These are phyloP conservation scores for Dactylellina sp. DNA, from an alignment of 2,329 filamentous ascomycete genomes.

Conservation along the genomic window DNA sequence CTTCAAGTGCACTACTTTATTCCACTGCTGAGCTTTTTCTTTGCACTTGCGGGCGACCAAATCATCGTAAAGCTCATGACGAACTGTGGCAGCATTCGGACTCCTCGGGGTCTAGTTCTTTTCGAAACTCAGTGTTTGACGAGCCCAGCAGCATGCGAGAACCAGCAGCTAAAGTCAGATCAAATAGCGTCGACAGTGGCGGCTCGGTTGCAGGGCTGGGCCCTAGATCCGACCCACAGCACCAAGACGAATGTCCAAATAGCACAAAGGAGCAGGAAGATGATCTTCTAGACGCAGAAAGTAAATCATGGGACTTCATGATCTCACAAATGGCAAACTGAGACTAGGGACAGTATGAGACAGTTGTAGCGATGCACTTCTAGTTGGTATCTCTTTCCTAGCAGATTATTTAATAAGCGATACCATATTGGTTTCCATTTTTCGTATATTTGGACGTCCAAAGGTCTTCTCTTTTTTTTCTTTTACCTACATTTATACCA, in stretches of 20 bases:
- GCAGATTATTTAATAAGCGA: no score
- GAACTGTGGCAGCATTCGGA: slow-evolving; percentile 1
- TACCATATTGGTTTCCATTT: no score
- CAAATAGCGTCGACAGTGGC: neutral
- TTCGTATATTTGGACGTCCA: no score
- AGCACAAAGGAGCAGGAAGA: slow-evolving; percentile 1
- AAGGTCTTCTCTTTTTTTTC: no score
- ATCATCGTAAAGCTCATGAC: slow-evolving; percentile 10
- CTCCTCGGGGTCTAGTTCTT: neutral
- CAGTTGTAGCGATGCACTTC: no score
- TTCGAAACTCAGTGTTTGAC: slow-evolving; percentile 5
- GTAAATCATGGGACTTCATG: slow-evolving; percentile 56
- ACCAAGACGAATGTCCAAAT: slow-evolving; percentile 3
- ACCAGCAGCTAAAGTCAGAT: neutral
- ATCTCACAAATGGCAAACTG: slow-evolving; percentile 45
- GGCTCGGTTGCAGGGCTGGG: neutral
- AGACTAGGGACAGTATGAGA: neutral
- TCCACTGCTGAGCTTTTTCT: slow-evolving; percentile 53
- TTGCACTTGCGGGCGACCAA: slow-evolving; percentile 50
- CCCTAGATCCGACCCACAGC: neutral
- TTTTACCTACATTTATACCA: no score
- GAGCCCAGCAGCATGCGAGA: slow-evolving; percentile 9
- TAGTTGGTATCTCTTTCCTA: no score
- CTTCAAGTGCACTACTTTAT: slow-evolving; percentile 23
- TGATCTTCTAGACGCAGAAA: slow-evolving; percentile 40